Evolutionary conservation across 1,284 basidiomycete genomes (phyloP).

Genomic region (Taiwanofungus camphoratus): DNA sequence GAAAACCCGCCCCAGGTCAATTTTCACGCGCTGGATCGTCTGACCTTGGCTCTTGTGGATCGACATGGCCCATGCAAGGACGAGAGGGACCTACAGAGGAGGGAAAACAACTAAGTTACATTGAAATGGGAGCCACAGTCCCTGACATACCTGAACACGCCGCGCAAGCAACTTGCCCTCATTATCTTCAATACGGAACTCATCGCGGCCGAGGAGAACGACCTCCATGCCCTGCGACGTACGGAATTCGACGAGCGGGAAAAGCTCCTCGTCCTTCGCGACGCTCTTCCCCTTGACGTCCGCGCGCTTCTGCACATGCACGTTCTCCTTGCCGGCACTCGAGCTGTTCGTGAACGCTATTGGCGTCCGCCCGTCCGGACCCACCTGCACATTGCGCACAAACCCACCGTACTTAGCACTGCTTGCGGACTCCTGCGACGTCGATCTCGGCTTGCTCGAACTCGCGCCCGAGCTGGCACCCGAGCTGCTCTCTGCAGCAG

Average conservation of each 20-base stretch:
- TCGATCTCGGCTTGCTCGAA: constrained; percentile 17
- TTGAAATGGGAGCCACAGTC: constrained; percentile 14
- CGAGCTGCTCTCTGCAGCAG: neutral
- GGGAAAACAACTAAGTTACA: constrained; percentile 2
- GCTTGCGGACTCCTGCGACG: constrained; percentile 16
- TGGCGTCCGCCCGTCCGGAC: constrained; percentile 31
- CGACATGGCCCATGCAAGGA: constrained; percentile 91
- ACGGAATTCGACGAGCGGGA: constrained; percentile 77
- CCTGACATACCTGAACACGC: constrained; percentile 50
- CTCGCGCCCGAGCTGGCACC: neutral
- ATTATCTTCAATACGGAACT: constrained; percentile 42
- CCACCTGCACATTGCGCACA: constrained; percentile 27
- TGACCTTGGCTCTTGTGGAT: constrained; percentile 95
- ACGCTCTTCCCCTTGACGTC: constrained; percentile 23
- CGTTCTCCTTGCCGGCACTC: constrained; percentile 28
- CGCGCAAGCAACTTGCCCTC: constrained; percentile 33
- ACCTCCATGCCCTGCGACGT: constrained; percentile 60
- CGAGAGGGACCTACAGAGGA: constrained; percentile 58
- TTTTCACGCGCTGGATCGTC: constrained; percentile 80
- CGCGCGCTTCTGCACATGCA: constrained; percentile 16
- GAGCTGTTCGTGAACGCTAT: constrained; percentile 9
- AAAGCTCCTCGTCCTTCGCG: constrained; percentile 35
- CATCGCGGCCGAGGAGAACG: constrained; percentile 40
- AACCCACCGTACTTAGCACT: constrained; percentile 23
- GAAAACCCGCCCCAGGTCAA: constrained; percentile 77